Evolutionary conservation across 2,329 filamentous ascomycete genomes (phyloP), one percentile per base, ranked within the genome.

Genomic region (Helicocarpus griseus): DNA sequence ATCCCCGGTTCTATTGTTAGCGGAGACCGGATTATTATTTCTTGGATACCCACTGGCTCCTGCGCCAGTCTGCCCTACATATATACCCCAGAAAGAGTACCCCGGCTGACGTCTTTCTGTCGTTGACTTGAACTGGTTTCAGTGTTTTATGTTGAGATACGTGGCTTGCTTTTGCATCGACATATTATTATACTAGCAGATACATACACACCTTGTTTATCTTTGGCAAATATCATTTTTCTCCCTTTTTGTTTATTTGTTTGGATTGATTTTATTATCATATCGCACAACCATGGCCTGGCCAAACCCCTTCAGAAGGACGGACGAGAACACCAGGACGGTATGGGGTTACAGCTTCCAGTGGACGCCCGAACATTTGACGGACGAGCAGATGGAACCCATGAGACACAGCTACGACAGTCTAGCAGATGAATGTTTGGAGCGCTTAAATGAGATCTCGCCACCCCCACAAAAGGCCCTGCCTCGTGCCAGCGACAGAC

Each of bases 301-400:
- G 57, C 60, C 61, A 26, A 64, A 65, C 48, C 63, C 57, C n/a
- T 65, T 65, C 40, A 46, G 56, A 17, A 55, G 53, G 38, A 28
- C 53, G 33, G 58, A 61, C 40, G 56, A 58, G 38, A 57, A 60
- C 44, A 65, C 61, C 22, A 48, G 61, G n/a, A 60, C 56, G 46
- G 63, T 61, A 56, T 89, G 83, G 81, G 83, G 79, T 19, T 79
- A 87, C 61, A 77, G 74, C 5, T 89, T 90, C 63, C 77, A 82
- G 58, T 83, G 85, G 75, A 86, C 85, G 1, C 64, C 76, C 5
- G 66, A 81, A 3, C 87, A 91, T 64, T 69, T 80, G 17, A 79
- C 78, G 1, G 66, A 73, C 5, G 76, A 83, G 50, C 71, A 87
- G 60, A 69, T 83, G 36, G 67, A 77, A 50, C 78, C 77, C 2